phyloP scores from a whole-genome alignment of 345 rosid genomes.

The Eucalyptus melliodora region DNA sequence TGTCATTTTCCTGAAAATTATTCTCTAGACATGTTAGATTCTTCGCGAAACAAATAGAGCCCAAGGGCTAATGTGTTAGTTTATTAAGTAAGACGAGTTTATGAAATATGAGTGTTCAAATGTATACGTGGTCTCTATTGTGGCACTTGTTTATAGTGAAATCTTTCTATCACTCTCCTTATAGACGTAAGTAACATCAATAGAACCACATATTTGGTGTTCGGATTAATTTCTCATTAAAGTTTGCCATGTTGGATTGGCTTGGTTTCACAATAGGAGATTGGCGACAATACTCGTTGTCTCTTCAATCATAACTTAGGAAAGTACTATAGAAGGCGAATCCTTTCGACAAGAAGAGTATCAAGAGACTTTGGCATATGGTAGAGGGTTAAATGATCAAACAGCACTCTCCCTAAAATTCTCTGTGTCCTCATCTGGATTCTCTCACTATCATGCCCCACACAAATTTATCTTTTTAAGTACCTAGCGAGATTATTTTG shows the following conservation, averaged over 20 bases:
- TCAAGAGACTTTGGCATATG: not conserved
- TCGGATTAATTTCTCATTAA: rapidly evolving
- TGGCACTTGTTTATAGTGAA: not conserved
- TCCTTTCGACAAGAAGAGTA: not conserved
- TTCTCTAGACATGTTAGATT: too few species aligned
- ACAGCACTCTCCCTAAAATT: not conserved
- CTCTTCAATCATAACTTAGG: not conserved
- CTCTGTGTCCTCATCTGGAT: not conserved
- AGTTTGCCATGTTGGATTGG: not conserved
- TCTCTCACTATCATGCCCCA: not conserved
- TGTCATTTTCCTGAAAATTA: not conserved
- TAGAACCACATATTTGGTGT: not conserved
- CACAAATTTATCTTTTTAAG: not conserved
- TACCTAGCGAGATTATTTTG: not conserved
- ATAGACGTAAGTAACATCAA: not conserved
- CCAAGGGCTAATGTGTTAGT: not conserved
- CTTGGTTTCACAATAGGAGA: not conserved
- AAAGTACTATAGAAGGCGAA: not conserved
- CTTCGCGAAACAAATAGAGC: rapidly evolving
- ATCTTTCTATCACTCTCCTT: not conserved
- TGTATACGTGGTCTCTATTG: not conserved
- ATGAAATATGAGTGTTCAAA: not conserved
- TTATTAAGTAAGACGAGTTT: not conserved
- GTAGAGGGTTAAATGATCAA: not conserved
- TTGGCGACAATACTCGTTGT: not conserved